Conservation (phyloP, 1,139 yeast species). For the Kodamaea derodonti region DNA sequence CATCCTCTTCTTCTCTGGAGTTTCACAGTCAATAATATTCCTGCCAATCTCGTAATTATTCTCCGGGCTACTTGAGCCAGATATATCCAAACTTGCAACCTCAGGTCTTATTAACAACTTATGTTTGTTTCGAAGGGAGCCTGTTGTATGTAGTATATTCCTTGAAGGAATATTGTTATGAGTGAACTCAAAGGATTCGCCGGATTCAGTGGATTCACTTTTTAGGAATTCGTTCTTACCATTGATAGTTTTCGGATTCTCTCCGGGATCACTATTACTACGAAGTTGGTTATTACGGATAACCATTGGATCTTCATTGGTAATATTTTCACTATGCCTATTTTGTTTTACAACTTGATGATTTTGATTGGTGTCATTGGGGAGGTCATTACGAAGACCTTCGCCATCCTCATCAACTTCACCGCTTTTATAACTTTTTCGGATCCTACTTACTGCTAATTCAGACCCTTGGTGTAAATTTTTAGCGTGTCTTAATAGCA, state of each 20-base stretch:
- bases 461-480: constrained; percentile 32
- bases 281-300: background rate
- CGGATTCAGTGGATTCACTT: too few species aligned
- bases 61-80: background rate
- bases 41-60: background rate
- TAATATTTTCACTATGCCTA: background rate
- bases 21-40: constrained; percentile 15
- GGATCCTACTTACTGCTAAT: constrained; percentile 41
- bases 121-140: background rate
- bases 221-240: too few species aligned
- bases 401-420: constrained; percentile 8
- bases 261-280: background rate
- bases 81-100: too few species aligned
- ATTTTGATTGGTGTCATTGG: background rate
- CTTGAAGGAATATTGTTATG: too few species aligned
- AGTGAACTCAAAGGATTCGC: too few species aligned
- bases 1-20: constrained; percentile 32
- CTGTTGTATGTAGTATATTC: background rate
- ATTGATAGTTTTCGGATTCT: too few species aligned
- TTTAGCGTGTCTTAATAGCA: constrained; percentile 29
- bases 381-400: background rate
- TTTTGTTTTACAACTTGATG: background rate
- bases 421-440: constrained; percentile 34
- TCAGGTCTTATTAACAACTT: too few species aligned
- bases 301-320: background rate